A percentile compares a stretch with the other conserved stretches of the same genome.
Evolutionary conservation across 2,329 filamentous ascomycete genomes (phyloP).

Genomic region (Colletotrichum gloeosporioides): DNA sequence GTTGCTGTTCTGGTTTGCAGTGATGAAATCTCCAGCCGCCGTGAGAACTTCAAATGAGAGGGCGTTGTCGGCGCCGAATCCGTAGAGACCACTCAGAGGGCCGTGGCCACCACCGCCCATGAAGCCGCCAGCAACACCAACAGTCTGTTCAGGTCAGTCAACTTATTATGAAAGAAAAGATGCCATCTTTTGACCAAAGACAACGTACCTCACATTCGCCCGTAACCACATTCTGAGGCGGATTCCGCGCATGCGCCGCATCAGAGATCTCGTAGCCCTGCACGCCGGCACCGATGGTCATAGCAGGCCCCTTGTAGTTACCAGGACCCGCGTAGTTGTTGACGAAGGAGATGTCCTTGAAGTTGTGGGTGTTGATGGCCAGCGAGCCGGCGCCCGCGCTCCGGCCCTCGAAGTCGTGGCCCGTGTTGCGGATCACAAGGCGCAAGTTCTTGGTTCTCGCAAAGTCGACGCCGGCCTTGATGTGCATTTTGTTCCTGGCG

Average conservation of each 20-base stretch:
- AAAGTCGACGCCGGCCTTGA: constrained; percentile 37
- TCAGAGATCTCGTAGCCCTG: constrained; percentile 49
- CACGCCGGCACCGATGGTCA: constrained; percentile 61
- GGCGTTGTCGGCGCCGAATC: constrained; percentile 51
- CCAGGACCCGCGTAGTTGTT: constrained; percentile 36
- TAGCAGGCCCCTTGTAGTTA: constrained; percentile 54
- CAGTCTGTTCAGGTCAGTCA: constrained; percentile 38
- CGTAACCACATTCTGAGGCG: constrained; percentile 50
- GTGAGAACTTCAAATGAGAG: constrained; percentile 53
- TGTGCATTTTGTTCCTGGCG: constrained; percentile 24
- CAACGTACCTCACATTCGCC: constrained; percentile 51
- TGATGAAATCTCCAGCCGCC: constrained; percentile 47
- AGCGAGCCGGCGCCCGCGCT: constrained; percentile 66
- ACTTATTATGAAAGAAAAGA: fast-evolving
- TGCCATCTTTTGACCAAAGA: fast-evolving
- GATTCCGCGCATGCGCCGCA: constrained; percentile 42
- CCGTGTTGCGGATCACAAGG: constrained; percentile 61
- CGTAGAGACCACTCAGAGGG: constrained; percentile 47
- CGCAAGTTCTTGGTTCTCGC: constrained; percentile 48
- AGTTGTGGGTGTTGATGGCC: constrained; percentile 61
- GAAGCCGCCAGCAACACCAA: constrained; percentile 67
- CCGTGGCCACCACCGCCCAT: constrained; percentile 65
- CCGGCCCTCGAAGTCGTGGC: constrained; percentile 63
- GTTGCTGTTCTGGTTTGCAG: constrained; percentile 48
- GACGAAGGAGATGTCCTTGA: constrained; percentile 51